A percentile compares a stretch with the other conserved stretches of the same genome.
phyloP scores from a whole-genome alignment of 176 grass and related monocot genomes.

The Triticum urartu region DNA sequence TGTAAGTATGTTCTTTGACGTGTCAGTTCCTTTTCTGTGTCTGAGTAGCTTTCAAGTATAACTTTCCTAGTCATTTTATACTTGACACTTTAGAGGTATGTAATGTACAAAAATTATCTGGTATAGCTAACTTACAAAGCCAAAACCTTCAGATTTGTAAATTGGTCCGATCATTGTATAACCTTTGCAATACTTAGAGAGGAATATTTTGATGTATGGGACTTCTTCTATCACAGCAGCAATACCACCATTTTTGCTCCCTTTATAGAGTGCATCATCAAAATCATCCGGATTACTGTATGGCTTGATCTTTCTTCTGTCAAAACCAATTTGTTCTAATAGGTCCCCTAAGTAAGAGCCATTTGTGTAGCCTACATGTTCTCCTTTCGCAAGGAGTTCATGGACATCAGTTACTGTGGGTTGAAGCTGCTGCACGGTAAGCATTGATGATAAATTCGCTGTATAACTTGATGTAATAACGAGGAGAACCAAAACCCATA shows the following conservation, averaged over 20 bases:
- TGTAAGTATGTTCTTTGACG: not conserved
- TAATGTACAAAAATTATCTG: not conserved
- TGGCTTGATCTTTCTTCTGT: constrained; percentile 34
- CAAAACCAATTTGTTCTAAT: constrained; percentile 41
- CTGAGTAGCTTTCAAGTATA: not conserved
- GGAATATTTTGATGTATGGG: constrained; percentile 51
- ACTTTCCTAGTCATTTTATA: not conserved
- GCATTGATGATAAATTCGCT: constrained; percentile 53
- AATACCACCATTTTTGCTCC: constrained; percentile 53
- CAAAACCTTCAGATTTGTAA: constrained; percentile 56
- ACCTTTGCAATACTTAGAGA: constrained; percentile 45
- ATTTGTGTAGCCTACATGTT: constrained; percentile 41
- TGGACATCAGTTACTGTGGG: constrained; percentile 42
- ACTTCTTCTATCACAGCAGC: constrained; percentile 39
- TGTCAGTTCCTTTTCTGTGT: not conserved
- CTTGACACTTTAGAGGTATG: not conserved
- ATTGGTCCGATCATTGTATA: constrained; percentile 64
- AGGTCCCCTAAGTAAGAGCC: constrained; percentile 41
- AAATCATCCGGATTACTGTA: constrained; percentile 23
- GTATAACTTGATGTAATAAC: constrained; percentile 63
- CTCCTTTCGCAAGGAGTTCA: constrained; percentile 44
- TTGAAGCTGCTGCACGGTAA: constrained; percentile 53
- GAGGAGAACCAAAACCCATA: constrained; percentile 35
- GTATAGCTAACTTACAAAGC: constrained; percentile 48
- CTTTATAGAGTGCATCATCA: constrained; percentile 39